Conservation (phyloP, 805 yeast genomes). For the Barnettozyma salicaria region DNA sequence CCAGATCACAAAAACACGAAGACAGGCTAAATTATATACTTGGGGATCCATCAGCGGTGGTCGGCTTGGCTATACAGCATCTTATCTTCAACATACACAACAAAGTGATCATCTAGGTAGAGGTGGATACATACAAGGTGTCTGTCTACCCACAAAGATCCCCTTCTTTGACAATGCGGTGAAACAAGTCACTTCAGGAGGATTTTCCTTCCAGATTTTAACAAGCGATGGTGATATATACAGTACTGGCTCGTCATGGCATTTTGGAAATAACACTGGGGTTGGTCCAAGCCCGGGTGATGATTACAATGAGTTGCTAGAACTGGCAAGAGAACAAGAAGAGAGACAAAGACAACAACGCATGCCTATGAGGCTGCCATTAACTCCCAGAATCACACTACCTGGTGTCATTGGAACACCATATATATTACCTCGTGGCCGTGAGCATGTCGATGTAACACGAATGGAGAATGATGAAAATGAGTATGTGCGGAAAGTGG, state of each 20-base stretch:
- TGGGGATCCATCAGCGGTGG: slow-evolving; percentile 45
- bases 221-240: slow-evolving; percentile 51
- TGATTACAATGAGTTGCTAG: slow-evolving; percentile 27
- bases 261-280: slow-evolving; percentile 32
- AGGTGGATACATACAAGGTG: slow-evolving; percentile 24
- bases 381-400: slow-evolving; percentile 3
- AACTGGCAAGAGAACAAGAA: slow-evolving; percentile 13
- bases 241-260: slow-evolving; percentile 43
- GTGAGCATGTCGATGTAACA: background rate
- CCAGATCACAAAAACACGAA: slow-evolving; percentile 37
- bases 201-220: slow-evolving; percentile 55
- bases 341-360: background rate
- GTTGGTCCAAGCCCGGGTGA: slow-evolving; percentile 35
- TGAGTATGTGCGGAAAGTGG: too few relatives aligned
- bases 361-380: background rate
- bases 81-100: slow-evolving; percentile 11
- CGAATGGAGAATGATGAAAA: too few relatives aligned
- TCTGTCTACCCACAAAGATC: slow-evolving; percentile 35
- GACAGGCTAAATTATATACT: slow-evolving; percentile 36
- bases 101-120: slow-evolving; percentile 23
- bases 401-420: slow-evolving; percentile 1
- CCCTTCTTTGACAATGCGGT: slow-evolving; percentile 31
- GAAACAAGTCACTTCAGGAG: slow-evolving; percentile 55
- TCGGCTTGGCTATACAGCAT: slow-evolving; percentile 39
- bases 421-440: slow-evolving; percentile 1